Percentiles rank a stretch among this genome's conserved stretches.
phyloP scores from a whole-genome alignment of 257 asterid genomes.

The Penstemon barbatus region DNA sequence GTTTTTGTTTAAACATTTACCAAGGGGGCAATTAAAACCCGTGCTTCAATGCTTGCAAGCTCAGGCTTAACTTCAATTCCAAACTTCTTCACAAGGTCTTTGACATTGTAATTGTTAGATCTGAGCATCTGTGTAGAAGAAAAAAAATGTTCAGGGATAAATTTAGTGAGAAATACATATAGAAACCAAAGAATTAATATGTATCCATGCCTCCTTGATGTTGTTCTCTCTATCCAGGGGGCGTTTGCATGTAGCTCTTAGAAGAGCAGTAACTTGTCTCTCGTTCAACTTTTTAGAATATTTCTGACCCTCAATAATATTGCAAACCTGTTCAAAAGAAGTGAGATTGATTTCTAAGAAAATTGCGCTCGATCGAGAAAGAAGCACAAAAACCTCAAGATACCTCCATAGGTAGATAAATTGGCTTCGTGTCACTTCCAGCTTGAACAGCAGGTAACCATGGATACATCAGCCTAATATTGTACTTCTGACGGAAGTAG shows the following conservation, averaged over 20 bases:
- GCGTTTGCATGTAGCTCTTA: conserved; percentile 79
- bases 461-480: conserved; percentile 35
- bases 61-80: conserved; percentile 54
- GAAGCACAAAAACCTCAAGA: not conserved
- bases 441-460: conserved; percentile 63
- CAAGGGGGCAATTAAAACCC: conserved; percentile 74
- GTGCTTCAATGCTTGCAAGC: conserved; percentile 59
- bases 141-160: no score
- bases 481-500: conserved; percentile 54
- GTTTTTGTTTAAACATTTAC: conserved; percentile 28
- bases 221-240: conserved; percentile 36
- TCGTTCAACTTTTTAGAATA: conserved; percentile 54
- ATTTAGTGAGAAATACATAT: not conserved
- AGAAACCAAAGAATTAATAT: not conserved
- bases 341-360: not conserved
- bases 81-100: conserved; percentile 47
- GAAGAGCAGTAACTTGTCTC: conserved; percentile 58
- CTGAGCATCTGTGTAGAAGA: conserved; percentile 43
- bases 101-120: conserved; percentile 34
- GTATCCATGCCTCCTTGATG: conserved; percentile 40
- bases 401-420: conserved; percentile 88
- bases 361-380: not conserved
- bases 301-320: conserved; percentile 57
- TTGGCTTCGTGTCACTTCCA: conserved; percentile 61
- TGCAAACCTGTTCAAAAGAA: conserved; percentile 47